These are phyloP conservation scores for Stipa capillata DNA, from an alignment of 176 grass and related monocot species.

Conservation along the genomic window DNA sequence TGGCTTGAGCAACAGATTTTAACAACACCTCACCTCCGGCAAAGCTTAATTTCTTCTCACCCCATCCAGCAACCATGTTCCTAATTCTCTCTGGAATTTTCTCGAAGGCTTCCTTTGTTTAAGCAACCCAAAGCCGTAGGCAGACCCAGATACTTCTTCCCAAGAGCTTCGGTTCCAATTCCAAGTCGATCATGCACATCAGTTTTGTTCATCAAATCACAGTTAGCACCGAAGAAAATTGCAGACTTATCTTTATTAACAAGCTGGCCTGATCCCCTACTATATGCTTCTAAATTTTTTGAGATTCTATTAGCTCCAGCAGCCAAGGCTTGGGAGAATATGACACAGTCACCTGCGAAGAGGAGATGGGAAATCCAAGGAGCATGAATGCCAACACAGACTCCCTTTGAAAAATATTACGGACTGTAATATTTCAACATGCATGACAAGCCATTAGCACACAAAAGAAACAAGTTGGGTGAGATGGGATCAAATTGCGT, in stretches of 20 bases:
- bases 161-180: neutral
- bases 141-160: neutral
- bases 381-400: neutral
- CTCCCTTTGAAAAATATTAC: neutral
- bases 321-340: no score
- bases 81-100: neutral
- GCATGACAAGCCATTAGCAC: neutral
- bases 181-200: neutral
- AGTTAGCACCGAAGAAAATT: neutral
- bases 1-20: neutral
- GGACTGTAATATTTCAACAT: neutral
- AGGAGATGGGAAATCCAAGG: neutral
- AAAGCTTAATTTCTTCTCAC: neutral
- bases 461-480: neutral
- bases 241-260: neutral
- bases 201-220: neutral
- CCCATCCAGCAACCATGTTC: neutral
- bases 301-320: neutral
- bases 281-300: neutral
- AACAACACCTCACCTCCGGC: neutral
- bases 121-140: neutral
- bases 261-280: neutral
- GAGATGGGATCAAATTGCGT: neutral
- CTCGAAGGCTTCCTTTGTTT: neutral
- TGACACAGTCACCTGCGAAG: neutral